These are phyloP conservation scores for Peniophora sp. DNA, from an alignment of 1,284 basidiomycete genomes.

Conservation along the genomic window DNA sequence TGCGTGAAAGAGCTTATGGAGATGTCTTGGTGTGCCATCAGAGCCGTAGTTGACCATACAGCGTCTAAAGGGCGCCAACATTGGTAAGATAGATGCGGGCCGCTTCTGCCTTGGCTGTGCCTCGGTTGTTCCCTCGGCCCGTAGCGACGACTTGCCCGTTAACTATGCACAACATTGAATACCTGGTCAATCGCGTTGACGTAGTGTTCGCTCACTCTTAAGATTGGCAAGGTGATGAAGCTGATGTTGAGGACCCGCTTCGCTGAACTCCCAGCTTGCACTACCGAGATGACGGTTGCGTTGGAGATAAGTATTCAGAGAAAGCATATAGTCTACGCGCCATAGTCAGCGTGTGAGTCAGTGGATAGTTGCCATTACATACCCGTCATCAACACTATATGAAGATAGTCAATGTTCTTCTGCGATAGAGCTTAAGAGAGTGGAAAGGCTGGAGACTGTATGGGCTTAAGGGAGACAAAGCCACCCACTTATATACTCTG, in stretches of 20 bases:
- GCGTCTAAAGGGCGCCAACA: too few species aligned
- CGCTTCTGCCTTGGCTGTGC: conserved; percentile 9
- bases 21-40: too few species aligned
- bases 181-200: neutral
- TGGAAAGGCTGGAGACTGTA: too few species aligned
- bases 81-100: neutral
- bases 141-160: neutral
- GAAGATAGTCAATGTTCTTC: too few species aligned
- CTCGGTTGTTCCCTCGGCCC: conserved; percentile 4
- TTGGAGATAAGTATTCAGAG: conserved; percentile 13
- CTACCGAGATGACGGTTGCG: conserved; percentile 5
- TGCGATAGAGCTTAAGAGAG: too few species aligned
- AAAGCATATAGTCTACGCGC: conserved; percentile 8
- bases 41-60: too few species aligned
- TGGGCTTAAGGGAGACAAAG: too few species aligned
- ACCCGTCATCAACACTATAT: too few species aligned
- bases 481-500: too few species aligned
- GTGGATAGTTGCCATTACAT: too few species aligned
- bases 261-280: conserved; percentile 9
- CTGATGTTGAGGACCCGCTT: conserved; percentile 10
- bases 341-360: too few species aligned
- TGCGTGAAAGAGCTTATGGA: too few species aligned
- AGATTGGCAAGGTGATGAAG: conserved; percentile 7
- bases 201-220: conserved; percentile 7
- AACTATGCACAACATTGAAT: neutral